A percentile compares a stretch with the other conserved stretches of the same genome.
These are phyloP conservation scores for Termitomyces sp. DNA, from an alignment of 768 basidiomycete species.

Conservation along the genomic window DNA sequence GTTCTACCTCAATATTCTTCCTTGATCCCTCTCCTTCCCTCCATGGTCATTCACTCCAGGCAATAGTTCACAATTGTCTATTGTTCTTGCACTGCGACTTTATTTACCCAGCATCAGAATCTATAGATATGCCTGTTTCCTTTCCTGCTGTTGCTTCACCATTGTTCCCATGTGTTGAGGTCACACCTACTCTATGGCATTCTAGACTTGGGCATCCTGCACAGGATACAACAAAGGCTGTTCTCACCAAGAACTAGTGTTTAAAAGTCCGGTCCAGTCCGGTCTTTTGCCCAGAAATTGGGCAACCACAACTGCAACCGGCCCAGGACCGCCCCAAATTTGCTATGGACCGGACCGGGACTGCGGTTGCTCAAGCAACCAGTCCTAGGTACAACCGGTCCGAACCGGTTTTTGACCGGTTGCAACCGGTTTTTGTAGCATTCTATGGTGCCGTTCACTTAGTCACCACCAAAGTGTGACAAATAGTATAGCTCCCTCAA, in stretches of 20 bases:
- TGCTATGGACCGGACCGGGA: no score
- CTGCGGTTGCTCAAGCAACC: no score
- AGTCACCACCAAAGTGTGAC: no score
- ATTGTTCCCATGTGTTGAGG: not conserved
- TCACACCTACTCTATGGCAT: not conserved
- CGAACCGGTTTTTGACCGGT: no score
- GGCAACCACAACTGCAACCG: no score
- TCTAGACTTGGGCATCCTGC: not conserved
- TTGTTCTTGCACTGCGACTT: not conserved
- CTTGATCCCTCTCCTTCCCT: not conserved
- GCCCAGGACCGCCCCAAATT: no score
- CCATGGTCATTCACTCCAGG: not conserved
- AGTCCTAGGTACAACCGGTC: no score
- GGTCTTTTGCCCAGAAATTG: no score
- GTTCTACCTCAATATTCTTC: not conserved
- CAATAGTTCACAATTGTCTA: not conserved
- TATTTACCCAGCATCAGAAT: not conserved
- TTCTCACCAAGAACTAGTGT: not conserved
- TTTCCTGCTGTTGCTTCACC: not conserved
- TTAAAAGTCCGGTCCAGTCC: no score
- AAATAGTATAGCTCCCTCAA: no score
- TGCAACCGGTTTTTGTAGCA: no score
- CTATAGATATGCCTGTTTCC: not conserved
- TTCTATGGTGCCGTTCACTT: no score
- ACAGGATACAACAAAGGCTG: not conserved